These are phyloP conservation scores for Russula abietina DNA, from an alignment of 768 basidiomycete genomes.

Conservation along the genomic window DNA sequence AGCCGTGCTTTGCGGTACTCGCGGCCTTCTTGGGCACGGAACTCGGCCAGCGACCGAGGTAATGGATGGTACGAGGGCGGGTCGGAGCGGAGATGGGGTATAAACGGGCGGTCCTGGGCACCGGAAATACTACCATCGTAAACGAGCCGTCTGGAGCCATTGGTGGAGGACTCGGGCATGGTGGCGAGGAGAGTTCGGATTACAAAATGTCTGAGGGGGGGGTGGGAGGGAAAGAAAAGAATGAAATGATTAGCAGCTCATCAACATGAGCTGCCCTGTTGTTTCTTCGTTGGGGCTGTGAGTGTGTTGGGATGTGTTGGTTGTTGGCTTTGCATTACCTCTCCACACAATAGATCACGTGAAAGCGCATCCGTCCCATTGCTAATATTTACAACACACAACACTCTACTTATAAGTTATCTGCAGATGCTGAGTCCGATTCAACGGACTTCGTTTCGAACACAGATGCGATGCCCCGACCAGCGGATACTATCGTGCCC, in stretches of 20 bases:
- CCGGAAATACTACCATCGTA: slow-evolving; percentile 50
- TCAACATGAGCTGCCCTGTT: slow-evolving; percentile 8
- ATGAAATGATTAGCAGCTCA: background rate
- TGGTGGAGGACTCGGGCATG: slow-evolving; percentile 18
- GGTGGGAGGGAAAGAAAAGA: background rate
- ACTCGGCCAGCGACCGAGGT: slow-evolving; percentile 55
- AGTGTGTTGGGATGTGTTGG: background rate
- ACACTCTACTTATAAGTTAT: background rate
- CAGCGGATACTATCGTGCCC: slow-evolving; percentile 11
- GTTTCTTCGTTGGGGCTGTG: background rate
- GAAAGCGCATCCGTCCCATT: background rate
- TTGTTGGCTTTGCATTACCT: background rate
- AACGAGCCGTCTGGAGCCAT: slow-evolving; percentile 43
- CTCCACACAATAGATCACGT: slow-evolving; percentile 12
- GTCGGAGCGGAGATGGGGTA: slow-evolving; percentile 58
- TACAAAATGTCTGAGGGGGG: background rate
- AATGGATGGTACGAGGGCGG: slow-evolving; percentile 35
- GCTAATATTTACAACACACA: slow-evolving; percentile 12
- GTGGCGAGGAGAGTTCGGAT: slow-evolving; percentile 18
- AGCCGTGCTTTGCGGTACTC: slow-evolving; percentile 56
- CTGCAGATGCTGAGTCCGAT: background rate
- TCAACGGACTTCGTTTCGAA: slow-evolving; percentile 12
- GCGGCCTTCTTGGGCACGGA: slow-evolving; percentile 56
- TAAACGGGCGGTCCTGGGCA: slow-evolving; percentile 47
- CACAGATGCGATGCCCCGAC: slow-evolving; percentile 13